These are phyloP conservation scores for Fusarium ambrosium DNA, from an alignment of 2,329 filamentous ascomycete species.

Conservation along the genomic window DNA sequence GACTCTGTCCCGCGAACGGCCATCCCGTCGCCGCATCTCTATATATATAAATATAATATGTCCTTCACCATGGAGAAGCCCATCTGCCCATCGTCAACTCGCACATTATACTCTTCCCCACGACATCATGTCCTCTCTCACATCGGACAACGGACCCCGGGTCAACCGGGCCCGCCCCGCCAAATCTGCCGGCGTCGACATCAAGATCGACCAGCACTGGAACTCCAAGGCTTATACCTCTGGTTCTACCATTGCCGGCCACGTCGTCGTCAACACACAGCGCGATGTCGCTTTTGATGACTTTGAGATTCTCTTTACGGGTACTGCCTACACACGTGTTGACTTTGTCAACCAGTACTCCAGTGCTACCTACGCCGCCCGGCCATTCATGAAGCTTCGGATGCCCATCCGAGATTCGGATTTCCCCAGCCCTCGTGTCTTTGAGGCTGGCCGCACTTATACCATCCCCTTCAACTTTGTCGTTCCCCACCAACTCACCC, in stretches of 20 bases:
- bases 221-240: constrained; percentile 69
- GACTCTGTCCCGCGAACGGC: constrained; percentile 31
- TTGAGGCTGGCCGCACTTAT: constrained; percentile 63
- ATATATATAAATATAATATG: constrained; percentile 41
- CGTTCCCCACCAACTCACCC: constrained; percentile 69
- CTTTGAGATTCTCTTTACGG: constrained; percentile 67
- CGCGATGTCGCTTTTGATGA: constrained; percentile 64
- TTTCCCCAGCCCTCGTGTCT: constrained; percentile 62
- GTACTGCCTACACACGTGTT: constrained; percentile 63
- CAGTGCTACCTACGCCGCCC: constrained; percentile 61
- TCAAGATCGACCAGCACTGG: constrained; percentile 68
- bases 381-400: constrained; percentile 68
- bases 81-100: constrained; percentile 25
- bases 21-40: constrained; percentile 29
- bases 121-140: constrained; percentile 44
- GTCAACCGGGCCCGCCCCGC: constrained; percentile 31
- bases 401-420: constrained; percentile 65
- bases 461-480: constrained; percentile 71
- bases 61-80: constrained; percentile 41
- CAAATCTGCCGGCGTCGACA: constrained; percentile 56
- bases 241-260: constrained; percentile 64
- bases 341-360: constrained; percentile 65
- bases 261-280: constrained; percentile 60
- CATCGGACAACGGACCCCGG: constrained; percentile 44
- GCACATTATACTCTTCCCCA: constrained; percentile 31